Evolutionary conservation across 2,329 filamentous ascomycete genomes (phyloP), one percentile per base, ranked within the genome.

Genomic region (Chrysoporthe deuterocubensis): DNA sequence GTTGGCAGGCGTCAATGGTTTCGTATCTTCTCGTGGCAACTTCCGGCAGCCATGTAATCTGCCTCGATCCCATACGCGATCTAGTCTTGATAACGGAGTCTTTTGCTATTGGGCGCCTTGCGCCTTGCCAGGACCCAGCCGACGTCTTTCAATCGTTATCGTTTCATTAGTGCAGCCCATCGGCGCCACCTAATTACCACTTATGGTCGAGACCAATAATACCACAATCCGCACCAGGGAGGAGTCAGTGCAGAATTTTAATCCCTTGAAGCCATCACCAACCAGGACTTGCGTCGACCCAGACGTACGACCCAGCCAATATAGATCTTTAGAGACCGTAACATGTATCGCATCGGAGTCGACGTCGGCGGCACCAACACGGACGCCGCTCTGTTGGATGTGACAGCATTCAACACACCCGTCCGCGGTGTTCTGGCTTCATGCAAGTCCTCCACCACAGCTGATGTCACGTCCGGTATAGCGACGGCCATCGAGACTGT

Each of bases 321-420:
- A 57, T 37, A 40, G 8, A 62, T 4, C n/a, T 21, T 62, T 26
- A 34, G 16, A 9, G 34, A 50, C 3, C 42, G 6, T n/a, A 64
- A 62, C 5, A 71, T 72, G 43, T 74, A 82, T 11, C 79, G 81
- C 63, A 81, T 83, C 44, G 81, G 81, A 59, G 80, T 83, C 54
- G 82, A 83, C 64, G 82, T 83, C 5, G 82, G 82, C 59, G 83
- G 83, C 37, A 87, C 84, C 59, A 87, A 86, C 71, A 87, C 84
- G 7, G 84, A 87, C 66, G 83, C 83, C 14, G 83, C 85, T 34
- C 76, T 86, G 21, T 76, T 87, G 18, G 82, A 86, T 68, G 82
- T 80, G 2, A 70, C 76, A 11, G 73, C 76, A 40, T 73, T 76
- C 0, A 75, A 75, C 4, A 76, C 77, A 6, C 71, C 75, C 1